Conservation (phyloP, 75 land plant species). For the Cryptomeria japonica region DNA sequence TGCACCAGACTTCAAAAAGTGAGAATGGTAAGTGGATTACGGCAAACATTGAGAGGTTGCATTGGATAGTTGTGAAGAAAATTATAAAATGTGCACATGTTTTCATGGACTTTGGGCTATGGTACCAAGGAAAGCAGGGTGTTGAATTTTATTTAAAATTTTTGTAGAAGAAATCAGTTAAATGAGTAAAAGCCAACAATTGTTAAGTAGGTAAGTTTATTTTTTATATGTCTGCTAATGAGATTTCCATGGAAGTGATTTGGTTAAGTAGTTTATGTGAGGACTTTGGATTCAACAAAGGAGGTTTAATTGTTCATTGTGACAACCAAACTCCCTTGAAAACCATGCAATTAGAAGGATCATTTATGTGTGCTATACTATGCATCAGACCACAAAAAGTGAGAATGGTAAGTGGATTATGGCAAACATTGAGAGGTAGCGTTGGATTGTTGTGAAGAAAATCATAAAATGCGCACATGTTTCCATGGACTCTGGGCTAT, state of each 20-base stretch:
- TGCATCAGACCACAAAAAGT: conserved; percentile 10
- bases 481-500: background rate
- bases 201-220: too few relatives aligned
- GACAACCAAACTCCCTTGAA: too few relatives aligned
- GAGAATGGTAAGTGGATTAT: background rate
- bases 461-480: background rate
- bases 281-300: background rate
- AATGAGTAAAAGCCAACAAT: background rate
- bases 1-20: background rate
- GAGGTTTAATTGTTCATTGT: background rate
- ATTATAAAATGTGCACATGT: background rate
- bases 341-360: too few relatives aligned
- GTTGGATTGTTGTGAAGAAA: background rate
- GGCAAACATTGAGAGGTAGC: background rate
- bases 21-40: background rate
- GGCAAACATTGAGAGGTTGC: background rate
- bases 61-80: background rate
- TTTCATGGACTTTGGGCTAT: background rate
- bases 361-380: conserved; percentile 14
- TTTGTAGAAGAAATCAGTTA: background rate
- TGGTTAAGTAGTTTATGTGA: background rate
- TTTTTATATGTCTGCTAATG: too few relatives aligned
- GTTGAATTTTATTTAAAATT: background rate
- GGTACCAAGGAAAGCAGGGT: background rate
- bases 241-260: background rate